Base-by-base conservation (phyloP, 2,329 filamentous ascomycete species). In the Myriosclerotinia scirpicola region DNA sequence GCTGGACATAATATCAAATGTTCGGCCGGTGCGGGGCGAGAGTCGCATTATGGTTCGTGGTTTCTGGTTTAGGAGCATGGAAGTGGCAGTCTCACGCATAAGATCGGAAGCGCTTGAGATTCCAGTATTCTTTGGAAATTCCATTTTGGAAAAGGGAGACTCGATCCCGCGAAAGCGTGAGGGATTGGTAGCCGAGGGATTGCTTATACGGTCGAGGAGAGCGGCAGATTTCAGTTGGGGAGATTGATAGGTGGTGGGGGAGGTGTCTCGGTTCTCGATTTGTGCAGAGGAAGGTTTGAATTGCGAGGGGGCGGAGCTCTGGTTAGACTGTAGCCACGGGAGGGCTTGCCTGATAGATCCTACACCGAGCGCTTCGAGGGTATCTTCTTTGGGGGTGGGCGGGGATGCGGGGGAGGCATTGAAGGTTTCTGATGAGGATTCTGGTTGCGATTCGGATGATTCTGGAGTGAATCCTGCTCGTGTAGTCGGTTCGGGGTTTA, bases 1-100 rank as follows among this genome's bases (percentile, higher is more conserved):
- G n/a, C 42, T 65, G 3, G 50, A 63, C 9, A 46, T 64, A 20
- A 75, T 65, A 5, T 46, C 53, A 11, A 76, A 60, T n/a, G 53
- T 69, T 20, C 75, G 64, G 6, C 75, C 75, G 8, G 73, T 72
- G 52, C 67, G 69, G 11, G 75, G 73, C 48, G 70, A 71, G 12
- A 77, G 52, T 5, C 69, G 67, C 44, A 76, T 63, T 20, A 71
- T 66, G 54, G 62, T 22, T 58, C 42, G 46, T 36, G 42, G 55
- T 40, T 6, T 17, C n/a, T 20, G 53, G 3, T 14, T 34, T 54
- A 8, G 36, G 55, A 12, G 34, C 26, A 48, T 20, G 5, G 20
- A 26, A 20, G 46, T 14, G 6, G 44, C 14, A 22, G n/a, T 26
- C 5, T 22, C 48, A 22, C 60, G 50, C 56, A 64, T 54, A 40